Evolutionary conservation across 371 early-diverging fungal genomes (phyloP).

Genomic region (Lichtheimia hyalospora): DNA sequence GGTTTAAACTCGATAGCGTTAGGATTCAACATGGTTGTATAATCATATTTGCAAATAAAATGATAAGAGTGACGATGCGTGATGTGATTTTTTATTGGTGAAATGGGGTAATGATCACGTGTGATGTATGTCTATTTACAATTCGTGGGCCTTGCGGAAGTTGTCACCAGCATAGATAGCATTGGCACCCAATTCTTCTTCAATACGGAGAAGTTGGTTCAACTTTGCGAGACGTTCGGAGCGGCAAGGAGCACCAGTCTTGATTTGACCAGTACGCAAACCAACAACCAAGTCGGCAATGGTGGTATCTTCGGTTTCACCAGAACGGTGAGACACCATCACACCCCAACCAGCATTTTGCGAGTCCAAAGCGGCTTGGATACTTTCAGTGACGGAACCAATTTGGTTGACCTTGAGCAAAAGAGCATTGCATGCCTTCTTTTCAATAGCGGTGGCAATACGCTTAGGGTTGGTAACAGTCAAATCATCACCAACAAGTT

Average conservation of each 20-base stretch:
- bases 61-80: background rate
- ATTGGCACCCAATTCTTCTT: conserved; percentile 83
- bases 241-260: conserved; percentile 99
- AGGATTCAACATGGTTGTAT: conserved; percentile 13
- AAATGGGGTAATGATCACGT: conserved; percentile 1
- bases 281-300: conserved; percentile 99
- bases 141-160: conserved; percentile 82
- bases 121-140: conserved; percentile 38
- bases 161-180: conserved; percentile 92
- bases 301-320: conserved; percentile 99
- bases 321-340: conserved; percentile 99
- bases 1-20: conserved; percentile 15
- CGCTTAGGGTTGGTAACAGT: conserved; percentile 98
- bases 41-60: background rate
- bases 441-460: conserved; percentile 88
- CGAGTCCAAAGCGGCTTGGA: conserved; percentile 76
- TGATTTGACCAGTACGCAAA: conserved; percentile 97
- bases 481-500: conserved; percentile 99
- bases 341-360: conserved; percentile 93
- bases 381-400: conserved; percentile 97
- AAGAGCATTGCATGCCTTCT: conserved; percentile 95
- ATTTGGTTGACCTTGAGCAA: conserved; percentile 99
- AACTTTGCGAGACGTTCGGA: conserved; percentile 98
- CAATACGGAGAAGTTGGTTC: conserved; percentile 97
- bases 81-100: background rate